Evolutionary conservation across 164 flowering plant species (phyloP).

Genomic region (Vitis rotundifolia): DNA sequence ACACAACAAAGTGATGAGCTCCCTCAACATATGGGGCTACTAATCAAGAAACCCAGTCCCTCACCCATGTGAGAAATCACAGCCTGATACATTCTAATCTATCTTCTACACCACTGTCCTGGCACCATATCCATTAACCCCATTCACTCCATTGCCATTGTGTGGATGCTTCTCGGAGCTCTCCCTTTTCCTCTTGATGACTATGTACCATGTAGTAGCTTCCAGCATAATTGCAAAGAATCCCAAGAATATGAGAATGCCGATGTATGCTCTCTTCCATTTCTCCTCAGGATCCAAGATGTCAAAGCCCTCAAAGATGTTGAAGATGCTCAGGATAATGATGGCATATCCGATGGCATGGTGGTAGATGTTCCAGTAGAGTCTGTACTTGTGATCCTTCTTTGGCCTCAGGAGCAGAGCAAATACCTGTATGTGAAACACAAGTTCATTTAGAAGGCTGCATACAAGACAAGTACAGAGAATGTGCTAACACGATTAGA

Average conservation of each 20-base stretch:
- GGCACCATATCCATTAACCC: conserved; percentile 21
- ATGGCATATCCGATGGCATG: conserved; percentile 54
- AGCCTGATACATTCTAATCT: too few relatives aligned
- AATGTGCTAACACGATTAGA: not conserved
- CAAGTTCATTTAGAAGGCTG: not conserved
- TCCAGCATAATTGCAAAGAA: conserved; percentile 33
- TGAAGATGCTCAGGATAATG: conserved; percentile 53
- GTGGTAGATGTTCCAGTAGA: conserved; percentile 85
- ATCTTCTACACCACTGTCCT: not conserved
- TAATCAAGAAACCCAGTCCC: too few relatives aligned
- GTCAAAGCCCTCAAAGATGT: conserved; percentile 63
- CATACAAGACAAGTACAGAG: too few relatives aligned
- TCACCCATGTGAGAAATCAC: too few relatives aligned
- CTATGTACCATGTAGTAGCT: conserved; percentile 50
- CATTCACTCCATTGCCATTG: conserved; percentile 25
- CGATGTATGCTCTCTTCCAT: conserved; percentile 60
- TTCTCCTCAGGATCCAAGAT: conserved; percentile 49
- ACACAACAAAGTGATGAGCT: too few relatives aligned
- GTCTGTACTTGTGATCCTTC: conserved; percentile 73
- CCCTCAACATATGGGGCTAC: too few relatives aligned
- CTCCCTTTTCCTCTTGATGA: conserved; percentile 40
- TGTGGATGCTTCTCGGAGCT: conserved; percentile 22
- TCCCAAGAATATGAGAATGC: conserved; percentile 32
- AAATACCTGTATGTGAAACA: conserved; percentile 42
- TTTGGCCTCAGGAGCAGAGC: conserved; percentile 84